A percentile compares a stretch with the other conserved stretches of the same genome.
These are phyloP conservation scores for Candida piceae DNA, from an alignment of 805 yeast species.

Conservation along the genomic window DNA sequence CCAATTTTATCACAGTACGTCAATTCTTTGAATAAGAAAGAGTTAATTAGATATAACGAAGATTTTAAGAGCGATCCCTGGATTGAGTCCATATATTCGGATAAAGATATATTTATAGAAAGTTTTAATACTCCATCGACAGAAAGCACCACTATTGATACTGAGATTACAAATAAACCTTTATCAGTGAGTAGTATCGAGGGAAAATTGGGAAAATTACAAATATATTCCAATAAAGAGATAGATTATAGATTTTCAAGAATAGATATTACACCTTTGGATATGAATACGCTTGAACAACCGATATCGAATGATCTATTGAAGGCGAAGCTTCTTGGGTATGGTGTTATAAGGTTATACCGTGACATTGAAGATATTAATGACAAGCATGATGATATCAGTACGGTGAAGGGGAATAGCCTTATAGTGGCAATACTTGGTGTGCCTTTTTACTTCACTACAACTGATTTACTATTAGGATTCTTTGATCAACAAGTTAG, in stretches of 20 bases:
- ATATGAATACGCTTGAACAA: conserved; percentile 17
- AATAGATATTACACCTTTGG: conserved; percentile 29
- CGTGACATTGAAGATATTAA: conserved; percentile 41
- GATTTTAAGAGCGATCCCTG: conserved; percentile 22
- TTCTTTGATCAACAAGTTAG: conserved; percentile 64
- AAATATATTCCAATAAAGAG: conserved; percentile 5
- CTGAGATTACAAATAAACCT: too few species aligned
- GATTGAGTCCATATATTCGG: conserved; percentile 16
- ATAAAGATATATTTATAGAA: conserved; percentile 17
- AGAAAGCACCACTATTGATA: too few species aligned
- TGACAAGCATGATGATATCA: conserved; percentile 9
- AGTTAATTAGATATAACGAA: conserved; percentile 12
- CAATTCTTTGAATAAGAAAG: conserved; percentile 13
- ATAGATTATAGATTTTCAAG: conserved; percentile 33
- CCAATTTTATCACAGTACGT: conserved; percentile 15
- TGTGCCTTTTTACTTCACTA: conserved; percentile 81
- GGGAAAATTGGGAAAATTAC: conserved; percentile 8
- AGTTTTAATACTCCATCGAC: too few species aligned
- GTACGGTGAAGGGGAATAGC: conserved; percentile 40
- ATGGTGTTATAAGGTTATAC: conserved; percentile 68
- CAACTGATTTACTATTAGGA: conserved; percentile 69
- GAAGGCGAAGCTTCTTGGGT: conserved; percentile 61
- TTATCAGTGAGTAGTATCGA: conserved; percentile 7
- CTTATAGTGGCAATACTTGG: conserved; percentile 78
- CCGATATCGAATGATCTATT: conserved; percentile 36